A percentile compares a stretch with the other conserved stretches of the same genome.
Conservation (phyloP, 1,139 yeast genomes). For the Hansenula anomala region DNA sequence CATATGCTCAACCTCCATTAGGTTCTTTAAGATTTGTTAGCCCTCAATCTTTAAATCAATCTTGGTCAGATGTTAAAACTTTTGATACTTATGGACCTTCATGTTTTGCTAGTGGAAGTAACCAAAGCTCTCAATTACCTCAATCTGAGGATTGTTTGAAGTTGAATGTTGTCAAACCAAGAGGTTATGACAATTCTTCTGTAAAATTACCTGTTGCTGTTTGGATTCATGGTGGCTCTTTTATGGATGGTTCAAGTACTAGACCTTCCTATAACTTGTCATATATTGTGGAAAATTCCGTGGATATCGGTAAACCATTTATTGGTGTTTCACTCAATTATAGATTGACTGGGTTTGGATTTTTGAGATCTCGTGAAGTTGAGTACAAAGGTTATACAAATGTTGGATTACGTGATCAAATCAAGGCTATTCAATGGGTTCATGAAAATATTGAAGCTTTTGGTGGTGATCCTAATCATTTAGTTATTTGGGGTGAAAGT, state of each 20-base stretch:
- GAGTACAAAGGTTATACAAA: constrained; percentile 21
- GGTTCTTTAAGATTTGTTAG: constrained; percentile 14
- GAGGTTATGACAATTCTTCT: constrained; percentile 45
- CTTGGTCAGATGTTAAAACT: constrained; percentile 1
- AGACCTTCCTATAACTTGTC: constrained; percentile 26
- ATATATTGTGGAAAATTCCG: constrained; percentile 21
- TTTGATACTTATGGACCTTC: constrained; percentile 4
- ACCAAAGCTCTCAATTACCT: not conserved
- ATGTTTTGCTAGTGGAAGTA: constrained; percentile 3
- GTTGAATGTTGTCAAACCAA: constrained; percentile 63
- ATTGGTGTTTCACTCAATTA: constrained; percentile 33
- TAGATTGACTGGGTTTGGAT: constrained; percentile 30
- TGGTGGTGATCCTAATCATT: constrained; percentile 33
- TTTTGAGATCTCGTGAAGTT: constrained; percentile 22
- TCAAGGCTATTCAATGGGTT: constrained; percentile 33
- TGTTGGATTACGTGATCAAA: constrained; percentile 30
- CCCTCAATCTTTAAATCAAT: constrained; percentile 8
- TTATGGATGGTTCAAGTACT: constrained; percentile 24
- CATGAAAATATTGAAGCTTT: constrained; percentile 28
- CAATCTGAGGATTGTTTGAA: constrained; percentile 24
- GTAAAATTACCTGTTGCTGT: constrained; percentile 28
- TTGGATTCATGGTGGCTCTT: constrained; percentile 35
- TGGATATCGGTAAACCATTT: constrained; percentile 24
- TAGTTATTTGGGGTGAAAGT: constrained; percentile 32
- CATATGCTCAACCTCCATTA: constrained; percentile 18